A percentile compares a stretch with the other conserved stretches of the same genome.
Evolutionary conservation across 768 basidiomycete species (phyloP).

Genomic region (Clathrus columnatus): DNA sequence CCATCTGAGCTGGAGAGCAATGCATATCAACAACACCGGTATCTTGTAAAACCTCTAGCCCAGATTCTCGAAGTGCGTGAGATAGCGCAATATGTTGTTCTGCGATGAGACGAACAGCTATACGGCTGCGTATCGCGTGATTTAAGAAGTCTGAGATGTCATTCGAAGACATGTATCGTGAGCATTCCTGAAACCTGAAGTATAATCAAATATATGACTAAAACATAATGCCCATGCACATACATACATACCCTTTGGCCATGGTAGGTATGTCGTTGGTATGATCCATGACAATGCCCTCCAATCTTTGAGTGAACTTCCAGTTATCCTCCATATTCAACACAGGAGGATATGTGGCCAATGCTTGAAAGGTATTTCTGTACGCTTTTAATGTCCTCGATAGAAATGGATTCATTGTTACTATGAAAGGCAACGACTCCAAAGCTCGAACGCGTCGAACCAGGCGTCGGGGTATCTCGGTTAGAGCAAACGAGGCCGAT

Average conservation of each 20-base stretch:
- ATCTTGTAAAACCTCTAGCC: constrained; percentile 25
- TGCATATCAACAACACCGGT: constrained; percentile 68
- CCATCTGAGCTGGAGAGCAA: constrained; percentile 66
- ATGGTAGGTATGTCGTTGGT: constrained; percentile 84
- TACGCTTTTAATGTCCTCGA: constrained; percentile 60
- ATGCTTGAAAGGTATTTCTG: constrained; percentile 57
- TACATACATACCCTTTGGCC: constrained; percentile 64
- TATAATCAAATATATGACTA: not conserved
- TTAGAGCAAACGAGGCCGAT: constrained; percentile 65
- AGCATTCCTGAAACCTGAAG: constrained; percentile 74
- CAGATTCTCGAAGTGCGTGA: constrained; percentile 36
- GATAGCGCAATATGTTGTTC: constrained; percentile 88
- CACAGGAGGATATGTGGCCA: constrained; percentile 60
- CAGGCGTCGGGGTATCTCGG: constrained; percentile 70
- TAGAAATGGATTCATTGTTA: constrained; percentile 85
- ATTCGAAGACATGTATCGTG: constrained; percentile 73
- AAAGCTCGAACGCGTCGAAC: constrained; percentile 67
- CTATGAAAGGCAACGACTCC: constrained; percentile 76
- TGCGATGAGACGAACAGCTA: constrained; percentile 80
- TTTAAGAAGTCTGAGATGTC: constrained; percentile 76
- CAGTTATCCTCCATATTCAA: constrained; percentile 61
- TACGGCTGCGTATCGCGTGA: constrained; percentile 76
- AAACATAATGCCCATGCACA: constrained; percentile 6
- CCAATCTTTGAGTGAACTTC: constrained; percentile 57
- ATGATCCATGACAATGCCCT: constrained; percentile 64